Base-by-base conservation (phyloP, 768 basidiomycete genomes). In the Dacryopinax spathularia region DNA sequence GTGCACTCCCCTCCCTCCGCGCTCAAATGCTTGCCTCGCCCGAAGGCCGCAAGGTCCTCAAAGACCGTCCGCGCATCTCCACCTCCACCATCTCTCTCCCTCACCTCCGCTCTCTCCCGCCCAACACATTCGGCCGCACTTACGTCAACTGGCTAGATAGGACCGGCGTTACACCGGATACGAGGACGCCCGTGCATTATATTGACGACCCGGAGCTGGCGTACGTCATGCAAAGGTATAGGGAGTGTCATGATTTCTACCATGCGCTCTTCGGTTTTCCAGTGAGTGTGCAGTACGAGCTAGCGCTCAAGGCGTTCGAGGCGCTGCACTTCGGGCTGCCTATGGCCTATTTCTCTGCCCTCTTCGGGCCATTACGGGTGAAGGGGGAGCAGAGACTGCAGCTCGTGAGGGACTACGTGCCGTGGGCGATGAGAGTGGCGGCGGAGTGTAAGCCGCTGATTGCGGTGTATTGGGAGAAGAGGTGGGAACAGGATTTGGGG, bases 161-260 rank as follows among this genome's bases (percentile, higher is more conserved):
- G 34, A 91, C 89, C 73, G 84, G 86, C 1, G 87, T 97, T 16
- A 92, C 89, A 1, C 96, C 96, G 6, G 96, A 99, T 74, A 93
- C 94, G 31, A 78, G 96, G 65, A 88, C 89, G 69, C 88, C 91
- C 1, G 95, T 96, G 5, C 89, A 87, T 67, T 98, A 97, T 70
- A 87, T 98, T 63, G 83, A 88, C 70, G 91, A 97, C 70, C 92
- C 93, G 1, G 94, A 96, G 70, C 82, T 96, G 12, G 96, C 96
- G 27, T 98, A 96, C 73, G 89, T 98, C 63, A 91, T 99, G 88
- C 91, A 94, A 68, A 87, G 95, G 60, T 99, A 98, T 73, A 87
- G 95, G 27, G 94, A 99, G 76, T 95, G 89, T 67, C 96, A 99
- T 75, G 95, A 99, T 75, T 87, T 98, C 68, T 96, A 97, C 72